These are phyloP conservation scores for Avena sativa DNA, from an alignment of 176 grass and related monocot species.

Conservation along the genomic window DNA sequence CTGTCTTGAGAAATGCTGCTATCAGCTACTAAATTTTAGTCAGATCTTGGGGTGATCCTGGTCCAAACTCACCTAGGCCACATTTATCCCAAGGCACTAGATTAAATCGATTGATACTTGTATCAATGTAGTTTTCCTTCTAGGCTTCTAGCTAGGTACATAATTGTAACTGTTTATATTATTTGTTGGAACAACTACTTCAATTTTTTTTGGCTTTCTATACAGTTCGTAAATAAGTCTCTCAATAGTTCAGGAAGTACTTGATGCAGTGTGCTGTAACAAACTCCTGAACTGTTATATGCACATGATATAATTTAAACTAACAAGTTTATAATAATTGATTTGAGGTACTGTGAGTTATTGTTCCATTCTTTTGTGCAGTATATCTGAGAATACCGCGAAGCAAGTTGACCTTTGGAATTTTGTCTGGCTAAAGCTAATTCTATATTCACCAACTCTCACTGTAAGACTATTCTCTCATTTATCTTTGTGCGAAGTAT, in stretches of 20 bases:
- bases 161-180: slow-evolving; percentile 1
- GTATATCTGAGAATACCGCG: slow-evolving; percentile 20
- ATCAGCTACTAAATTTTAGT: slow-evolving; percentile 22
- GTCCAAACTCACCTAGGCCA: slow-evolving; percentile 17
- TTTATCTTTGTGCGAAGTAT: slow-evolving; percentile 18
- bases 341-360: slow-evolving; percentile 30
- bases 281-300: slow-evolving; percentile 26
- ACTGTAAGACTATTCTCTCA: slow-evolving; percentile 2
- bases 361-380: slow-evolving; percentile 26
- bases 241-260: slow-evolving; percentile 14
- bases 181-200: slow-evolving; percentile 1
- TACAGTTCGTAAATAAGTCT: slow-evolving; percentile 12
- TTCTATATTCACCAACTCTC: not conserved
- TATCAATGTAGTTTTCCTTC: slow-evolving; percentile 27
- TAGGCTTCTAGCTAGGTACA: not conserved
- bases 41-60: not conserved
- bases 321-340: not conserved
- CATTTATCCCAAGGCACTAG: not conserved
- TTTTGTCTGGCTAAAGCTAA: slow-evolving; percentile 35
- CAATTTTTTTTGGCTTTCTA: not conserved
- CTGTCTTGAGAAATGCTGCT: not conserved
- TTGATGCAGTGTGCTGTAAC: not conserved
- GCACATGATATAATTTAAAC: slow-evolving; percentile 10
- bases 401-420: slow-evolving; percentile 22
- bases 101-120: not conserved